phyloP scores from a whole-genome alignment of 1,284 basidiomycete species.

The Moniliophthora roreri region DNA sequence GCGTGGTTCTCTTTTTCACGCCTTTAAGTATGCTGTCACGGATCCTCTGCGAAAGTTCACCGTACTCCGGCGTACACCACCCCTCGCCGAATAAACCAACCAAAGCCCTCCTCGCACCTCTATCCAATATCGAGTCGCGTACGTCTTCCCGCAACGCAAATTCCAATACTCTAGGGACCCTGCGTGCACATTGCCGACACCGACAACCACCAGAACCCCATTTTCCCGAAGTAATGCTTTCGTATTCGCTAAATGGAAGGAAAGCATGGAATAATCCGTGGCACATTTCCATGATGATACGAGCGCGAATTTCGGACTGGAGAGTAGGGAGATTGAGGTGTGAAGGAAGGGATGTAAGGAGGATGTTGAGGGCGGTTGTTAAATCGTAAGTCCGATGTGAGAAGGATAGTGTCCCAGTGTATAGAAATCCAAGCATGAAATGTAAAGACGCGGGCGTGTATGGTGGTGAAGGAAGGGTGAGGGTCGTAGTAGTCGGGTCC shows the following conservation, averaged over 20 bases:
- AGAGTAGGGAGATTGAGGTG: conserved; percentile 83
- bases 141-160: conserved; percentile 79
- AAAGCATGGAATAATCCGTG: conserved; percentile 86
- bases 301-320: conserved; percentile 77
- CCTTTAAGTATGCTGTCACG: conserved; percentile 71
- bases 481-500: conserved; percentile 47
- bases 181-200: conserved; percentile 77
- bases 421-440: conserved; percentile 92
- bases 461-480: conserved; percentile 86
- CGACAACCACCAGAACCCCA: conserved; percentile 64
- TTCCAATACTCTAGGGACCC: conserved; percentile 78
- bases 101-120: conserved; percentile 71
- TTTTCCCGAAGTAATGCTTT: conserved; percentile 58
- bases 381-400: conserved; percentile 93
- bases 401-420: conserved; percentile 92
- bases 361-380: conserved; percentile 87
- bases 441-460: conserved; percentile 95
- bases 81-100: conserved; percentile 82
- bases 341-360: conserved; percentile 64
- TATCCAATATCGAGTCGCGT: conserved; percentile 67
- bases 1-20: conserved; percentile 53
- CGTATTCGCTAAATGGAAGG: conserved; percentile 74
- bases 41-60: conserved; percentile 61
- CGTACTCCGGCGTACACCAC: conserved; percentile 83
- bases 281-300: conserved; percentile 83